A percentile compares a stretch with the other conserved stretches of the same genome.
Conservation (phyloP, 352 stramenopile species). For the Elongisporangium undulatum region DNA sequence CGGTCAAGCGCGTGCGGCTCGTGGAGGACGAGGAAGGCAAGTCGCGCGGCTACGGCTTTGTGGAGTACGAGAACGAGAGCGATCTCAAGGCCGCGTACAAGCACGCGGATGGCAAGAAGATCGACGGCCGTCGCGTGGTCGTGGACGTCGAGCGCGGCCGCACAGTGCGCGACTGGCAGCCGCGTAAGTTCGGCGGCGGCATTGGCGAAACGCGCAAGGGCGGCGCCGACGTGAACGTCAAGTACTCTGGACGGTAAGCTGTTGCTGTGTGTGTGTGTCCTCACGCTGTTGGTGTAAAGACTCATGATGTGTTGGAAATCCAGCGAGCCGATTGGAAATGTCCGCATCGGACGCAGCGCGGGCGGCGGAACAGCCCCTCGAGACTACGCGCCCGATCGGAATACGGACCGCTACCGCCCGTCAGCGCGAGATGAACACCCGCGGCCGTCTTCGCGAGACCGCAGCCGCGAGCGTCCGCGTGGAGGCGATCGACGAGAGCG, state of each 20-base stretch:
- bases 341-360: conserved; percentile 1
- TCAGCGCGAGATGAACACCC: conserved; percentile 8
- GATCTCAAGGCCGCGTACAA: conserved; percentile 97
- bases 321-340: conserved; percentile 20
- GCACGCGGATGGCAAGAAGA: conserved; percentile 92
- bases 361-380: conserved; percentile 6
- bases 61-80: conserved; percentile 98
- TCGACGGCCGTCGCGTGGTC: conserved; percentile 95
- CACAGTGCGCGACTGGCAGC: conserved; percentile 96
- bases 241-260: conserved; percentile 74
- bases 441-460: conserved; percentile 14
- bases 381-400: conserved; percentile 20
- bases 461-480: conserved; percentile 35
- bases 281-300: neutral
- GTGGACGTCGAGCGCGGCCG: conserved; percentile 98
- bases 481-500: conserved; percentile 15
- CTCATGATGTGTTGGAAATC: neutral
- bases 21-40: conserved; percentile 89
- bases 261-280: conserved; percentile 4
- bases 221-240: conserved; percentile 76
- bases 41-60: conserved; percentile 94
- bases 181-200: conserved; percentile 92
- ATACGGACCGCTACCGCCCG: conserved; percentile 25
- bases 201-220: conserved; percentile 88
- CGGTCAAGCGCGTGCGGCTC: conserved; percentile 86